Conservation (phyloP, 176 grass and related monocot species). For the Olyra latifolia region DNA sequence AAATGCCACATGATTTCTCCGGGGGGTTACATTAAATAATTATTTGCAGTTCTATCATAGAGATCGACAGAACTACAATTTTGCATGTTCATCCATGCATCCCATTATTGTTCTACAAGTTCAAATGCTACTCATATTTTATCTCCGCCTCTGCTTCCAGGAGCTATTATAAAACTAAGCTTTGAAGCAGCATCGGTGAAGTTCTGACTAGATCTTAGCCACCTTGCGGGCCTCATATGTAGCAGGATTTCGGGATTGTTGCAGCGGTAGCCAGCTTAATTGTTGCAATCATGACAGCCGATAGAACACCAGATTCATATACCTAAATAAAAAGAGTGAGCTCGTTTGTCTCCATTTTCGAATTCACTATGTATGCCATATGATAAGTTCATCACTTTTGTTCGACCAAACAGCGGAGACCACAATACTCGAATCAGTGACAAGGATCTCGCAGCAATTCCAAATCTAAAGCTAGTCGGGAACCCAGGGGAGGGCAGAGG, state of each 20-base stretch:
- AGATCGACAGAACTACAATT: neutral
- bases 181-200: neutral
- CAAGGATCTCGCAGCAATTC: constrained; percentile 17
- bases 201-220: neutral
- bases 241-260: neutral
- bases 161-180: neutral
- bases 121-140: constrained; percentile 13
- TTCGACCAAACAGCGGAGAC: neutral
- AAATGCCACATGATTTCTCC: neutral
- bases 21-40: neutral
- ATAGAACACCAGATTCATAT: neutral
- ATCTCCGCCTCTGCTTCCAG: neutral
- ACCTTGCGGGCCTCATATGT: neutral
- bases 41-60: neutral
- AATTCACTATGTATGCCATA: neutral
- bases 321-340: neutral
- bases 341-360: neutral
- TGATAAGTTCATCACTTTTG: neutral
- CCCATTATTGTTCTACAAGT: neutral
- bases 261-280: neutral
- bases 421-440: neutral
- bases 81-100: neutral
- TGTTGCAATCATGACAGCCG: neutral
- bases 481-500: neutral
- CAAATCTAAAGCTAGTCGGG: constrained; percentile 22